These are phyloP conservation scores for Mollisiaceae sp. DNA, from an alignment of 2,329 filamentous ascomycete species.

Conservation along the genomic window DNA sequence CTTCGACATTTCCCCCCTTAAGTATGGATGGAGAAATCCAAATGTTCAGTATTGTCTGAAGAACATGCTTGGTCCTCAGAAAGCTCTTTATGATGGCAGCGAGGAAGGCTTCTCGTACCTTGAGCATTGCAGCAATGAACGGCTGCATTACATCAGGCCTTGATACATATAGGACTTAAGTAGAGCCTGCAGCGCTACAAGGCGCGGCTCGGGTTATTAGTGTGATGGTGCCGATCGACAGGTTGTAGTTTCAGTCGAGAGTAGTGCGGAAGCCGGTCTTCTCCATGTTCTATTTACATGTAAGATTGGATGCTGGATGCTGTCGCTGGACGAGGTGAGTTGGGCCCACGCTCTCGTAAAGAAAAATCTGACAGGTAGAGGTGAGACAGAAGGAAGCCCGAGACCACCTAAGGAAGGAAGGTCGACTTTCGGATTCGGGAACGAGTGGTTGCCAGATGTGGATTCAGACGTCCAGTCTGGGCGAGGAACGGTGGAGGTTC, in stretches of 20 bases:
- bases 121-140: constrained; percentile 62
- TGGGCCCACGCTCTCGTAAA: constrained; percentile 21
- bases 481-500: constrained; percentile 20
- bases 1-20: constrained; percentile 32
- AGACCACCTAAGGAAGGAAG: constrained; percentile 25
- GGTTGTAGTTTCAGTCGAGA: constrained; percentile 22
- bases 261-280: constrained; percentile 18
- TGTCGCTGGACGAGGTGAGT: constrained; percentile 10
- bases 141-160: constrained; percentile 48
- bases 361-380: constrained; percentile 15
- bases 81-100: constrained; percentile 62
- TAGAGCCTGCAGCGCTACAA: constrained; percentile 30
- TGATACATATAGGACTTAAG: constrained; percentile 40
- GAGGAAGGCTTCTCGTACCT: constrained; percentile 58
- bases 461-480: constrained; percentile 22
- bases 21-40: constrained; percentile 52
- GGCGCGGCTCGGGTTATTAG: constrained; percentile 32
- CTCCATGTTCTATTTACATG: constrained; percentile 33
- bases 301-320: constrained; percentile 8
- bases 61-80: constrained; percentile 61
- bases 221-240: constrained; percentile 23
- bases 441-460: constrained; percentile 22
- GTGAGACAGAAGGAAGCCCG: constrained; percentile 13
- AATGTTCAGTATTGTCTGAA: constrained; percentile 61
- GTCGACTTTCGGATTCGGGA: constrained; percentile 22